Conservation (phyloP, 257 asterid genomes). For the Petunia axillaris region DNA sequence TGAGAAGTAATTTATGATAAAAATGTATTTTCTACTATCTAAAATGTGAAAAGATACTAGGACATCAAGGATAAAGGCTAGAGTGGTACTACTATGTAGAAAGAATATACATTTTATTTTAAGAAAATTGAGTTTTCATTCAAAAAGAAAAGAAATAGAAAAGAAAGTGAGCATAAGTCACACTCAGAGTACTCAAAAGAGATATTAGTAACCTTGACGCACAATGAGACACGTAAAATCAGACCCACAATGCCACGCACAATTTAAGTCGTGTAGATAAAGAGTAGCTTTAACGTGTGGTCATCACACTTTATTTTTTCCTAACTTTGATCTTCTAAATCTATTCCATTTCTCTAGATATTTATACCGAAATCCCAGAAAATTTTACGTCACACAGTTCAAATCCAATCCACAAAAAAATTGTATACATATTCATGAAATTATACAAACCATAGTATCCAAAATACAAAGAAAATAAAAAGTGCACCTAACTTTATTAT, state of each 20-base stretch:
- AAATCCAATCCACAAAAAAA: conserved; percentile 10
- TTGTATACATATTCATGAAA: conserved; percentile 2
- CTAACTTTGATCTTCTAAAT: conserved; percentile 4
- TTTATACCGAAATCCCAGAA: conserved; percentile 21
- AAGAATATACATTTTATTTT: too few relatives aligned
- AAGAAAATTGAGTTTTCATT: too few relatives aligned
- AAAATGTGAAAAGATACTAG: too few relatives aligned
- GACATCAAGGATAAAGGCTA: too few relatives aligned
- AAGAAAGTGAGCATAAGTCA: too few relatives aligned
- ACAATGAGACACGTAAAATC: conserved; percentile 18
- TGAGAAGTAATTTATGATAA: too few relatives aligned
- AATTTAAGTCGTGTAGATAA: conserved; percentile 53
- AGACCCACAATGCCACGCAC: conserved; percentile 49
- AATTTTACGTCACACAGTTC: conserved; percentile 20
- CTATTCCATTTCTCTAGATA: conserved; percentile 26
- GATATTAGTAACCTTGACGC: neutral
- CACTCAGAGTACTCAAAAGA: neutral
- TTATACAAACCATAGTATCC: neutral
- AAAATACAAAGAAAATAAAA: neutral
- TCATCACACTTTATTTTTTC: conserved; percentile 55
- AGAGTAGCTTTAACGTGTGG: conserved; percentile 78
- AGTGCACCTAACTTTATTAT: neutral
- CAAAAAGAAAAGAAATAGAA: too few relatives aligned
- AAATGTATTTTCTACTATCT: too few relatives aligned
- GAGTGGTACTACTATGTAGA: too few relatives aligned